Evolutionary conservation across 2,329 filamentous ascomycete species (phyloP).

Genomic region (Sarocladiaceae sp.): DNA sequence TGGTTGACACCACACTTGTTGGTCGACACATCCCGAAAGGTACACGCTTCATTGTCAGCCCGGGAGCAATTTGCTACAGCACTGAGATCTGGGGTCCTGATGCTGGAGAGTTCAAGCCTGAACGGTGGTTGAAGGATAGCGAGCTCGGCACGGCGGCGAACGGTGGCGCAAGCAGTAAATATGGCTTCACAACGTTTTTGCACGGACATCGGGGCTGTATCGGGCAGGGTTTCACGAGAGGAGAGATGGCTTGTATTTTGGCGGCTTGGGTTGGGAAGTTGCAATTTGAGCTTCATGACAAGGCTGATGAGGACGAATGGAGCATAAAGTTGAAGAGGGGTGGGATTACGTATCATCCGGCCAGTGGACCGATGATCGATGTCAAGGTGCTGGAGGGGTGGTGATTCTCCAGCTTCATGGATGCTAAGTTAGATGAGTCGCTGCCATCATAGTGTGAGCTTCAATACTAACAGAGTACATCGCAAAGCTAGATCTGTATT

Average conservation of each 20-base stretch:
- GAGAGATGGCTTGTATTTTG: neutral
- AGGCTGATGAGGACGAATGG: too few relatives aligned
- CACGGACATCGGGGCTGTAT: slow-evolving; percentile 25
- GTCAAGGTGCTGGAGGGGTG: too few relatives aligned
- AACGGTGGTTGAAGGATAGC: slow-evolving; percentile 27
- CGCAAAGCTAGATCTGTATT: too few relatives aligned
- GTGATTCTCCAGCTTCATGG: too few relatives aligned
- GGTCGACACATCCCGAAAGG: slow-evolving; percentile 35
- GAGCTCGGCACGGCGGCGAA: slow-evolving; percentile 17
- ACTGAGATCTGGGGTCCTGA: slow-evolving; percentile 34
- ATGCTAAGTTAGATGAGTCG: too few relatives aligned
- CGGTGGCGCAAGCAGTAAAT: slow-evolving; percentile 19
- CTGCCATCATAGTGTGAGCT: too few relatives aligned
- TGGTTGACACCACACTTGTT: slow-evolving; percentile 31
- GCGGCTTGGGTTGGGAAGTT: slow-evolving; percentile 3
- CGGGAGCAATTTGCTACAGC: slow-evolving; percentile 36
- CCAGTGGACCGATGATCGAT: too few relatives aligned
- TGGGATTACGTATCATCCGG: too few relatives aligned
- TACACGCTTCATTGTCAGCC: slow-evolving; percentile 37
- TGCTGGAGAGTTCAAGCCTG: slow-evolving; percentile 35
- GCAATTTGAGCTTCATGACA: too few relatives aligned
- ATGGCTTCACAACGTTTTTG: slow-evolving; percentile 29
- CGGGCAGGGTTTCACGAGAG: slow-evolving; percentile 13
- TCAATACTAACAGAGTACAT: too few relatives aligned
- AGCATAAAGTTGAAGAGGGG: too few relatives aligned